These are phyloP conservation scores for Rhynchosporium secalis DNA, from an alignment of 2,329 filamentous ascomycete species.

Conservation along the genomic window DNA sequence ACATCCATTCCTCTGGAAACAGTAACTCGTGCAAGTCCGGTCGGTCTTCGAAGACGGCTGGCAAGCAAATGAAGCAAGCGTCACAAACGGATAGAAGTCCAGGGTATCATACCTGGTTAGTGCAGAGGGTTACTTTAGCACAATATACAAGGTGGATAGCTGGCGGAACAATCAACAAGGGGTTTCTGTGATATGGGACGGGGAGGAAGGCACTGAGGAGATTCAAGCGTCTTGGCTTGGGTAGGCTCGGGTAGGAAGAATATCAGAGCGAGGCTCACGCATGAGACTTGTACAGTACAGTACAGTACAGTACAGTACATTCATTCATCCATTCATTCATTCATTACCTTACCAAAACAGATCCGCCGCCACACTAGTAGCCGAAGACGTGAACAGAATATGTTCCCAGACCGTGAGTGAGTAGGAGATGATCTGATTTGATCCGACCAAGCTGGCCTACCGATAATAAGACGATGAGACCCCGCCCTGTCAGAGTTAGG, in stretches of 20 bases:
- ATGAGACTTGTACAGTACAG: not conserved
- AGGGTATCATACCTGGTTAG: conserved; percentile 31
- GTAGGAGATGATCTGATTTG: conserved; percentile 9
- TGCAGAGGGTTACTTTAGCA: conserved; percentile 30
- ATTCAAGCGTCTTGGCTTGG: conserved; percentile 6
- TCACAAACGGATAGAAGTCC: conserved; percentile 29
- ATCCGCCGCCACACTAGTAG: conserved; percentile 5
- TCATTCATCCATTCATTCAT: too few relatives aligned
- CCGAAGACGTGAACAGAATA: not conserved
- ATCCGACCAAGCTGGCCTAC: conserved; percentile 15
- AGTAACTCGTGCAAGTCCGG: conserved; percentile 34
- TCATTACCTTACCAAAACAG: not conserved
- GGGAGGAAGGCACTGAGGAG: conserved; percentile 8
- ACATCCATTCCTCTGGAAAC: conserved; percentile 39
- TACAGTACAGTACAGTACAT: too few relatives aligned
- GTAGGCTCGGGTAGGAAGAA: not conserved
- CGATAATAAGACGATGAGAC: conserved; percentile 14
- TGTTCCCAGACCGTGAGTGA: not conserved
- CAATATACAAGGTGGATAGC: conserved; percentile 18
- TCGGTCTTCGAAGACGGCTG: conserved; percentile 29
- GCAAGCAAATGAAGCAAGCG: conserved; percentile 24
- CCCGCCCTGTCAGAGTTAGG: conserved; percentile 17
- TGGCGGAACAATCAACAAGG: conserved; percentile 29
- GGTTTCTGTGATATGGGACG: conserved; percentile 31
- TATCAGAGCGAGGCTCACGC: conserved; percentile 12